Percentiles rank a stretch among this genome's conserved stretches.
These are phyloP conservation scores for Exserohilum rostratum DNA, from an alignment of 2,329 filamentous ascomycete species.

Conservation along the genomic window DNA sequence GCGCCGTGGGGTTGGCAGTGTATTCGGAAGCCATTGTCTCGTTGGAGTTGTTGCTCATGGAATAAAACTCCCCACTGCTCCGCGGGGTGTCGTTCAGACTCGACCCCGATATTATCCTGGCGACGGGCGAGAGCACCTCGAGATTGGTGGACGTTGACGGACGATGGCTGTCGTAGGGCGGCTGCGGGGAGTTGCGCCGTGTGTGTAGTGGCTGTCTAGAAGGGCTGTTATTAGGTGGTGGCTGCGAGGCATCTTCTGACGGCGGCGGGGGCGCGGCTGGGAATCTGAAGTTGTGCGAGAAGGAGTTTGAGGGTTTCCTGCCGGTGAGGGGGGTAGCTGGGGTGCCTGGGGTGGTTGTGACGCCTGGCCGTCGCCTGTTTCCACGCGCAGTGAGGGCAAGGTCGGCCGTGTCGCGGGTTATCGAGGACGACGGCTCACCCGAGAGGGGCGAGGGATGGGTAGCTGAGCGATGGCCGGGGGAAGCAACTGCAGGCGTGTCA, in stretches of 20 bases:
- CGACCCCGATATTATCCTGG: slow-evolving; percentile 76
- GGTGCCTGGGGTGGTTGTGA: slow-evolving; percentile 49
- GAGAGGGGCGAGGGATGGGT: slow-evolving; percentile 53
- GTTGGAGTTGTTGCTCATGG: slow-evolving; percentile 90
- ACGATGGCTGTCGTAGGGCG: slow-evolving; percentile 22
- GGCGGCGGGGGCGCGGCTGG: slow-evolving; percentile 51
- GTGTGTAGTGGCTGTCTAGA: slow-evolving; percentile 48
- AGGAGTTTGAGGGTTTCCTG: slow-evolving; percentile 50
- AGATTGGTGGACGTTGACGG: slow-evolving; percentile 50
- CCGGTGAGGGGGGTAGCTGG: slow-evolving; percentile 47
- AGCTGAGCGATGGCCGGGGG: slow-evolving; percentile 39
- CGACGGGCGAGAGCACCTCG: slow-evolving; percentile 66
- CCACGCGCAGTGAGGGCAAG: slow-evolving; percentile 40
- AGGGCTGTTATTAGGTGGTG: slow-evolving; percentile 37
- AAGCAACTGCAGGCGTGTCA: slow-evolving; percentile 35
- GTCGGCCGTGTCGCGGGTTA: slow-evolving; percentile 32
- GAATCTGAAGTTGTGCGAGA: slow-evolving; percentile 63
- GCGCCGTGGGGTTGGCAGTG: slow-evolving; percentile 56
- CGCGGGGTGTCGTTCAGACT: slow-evolving; percentile 79
- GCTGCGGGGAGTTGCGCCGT: slow-evolving; percentile 31
- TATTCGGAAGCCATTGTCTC: slow-evolving; percentile 94
- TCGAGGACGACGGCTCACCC: slow-evolving; percentile 47
- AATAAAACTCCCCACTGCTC: slow-evolving; percentile 94
- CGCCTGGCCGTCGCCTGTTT: slow-evolving; percentile 35
- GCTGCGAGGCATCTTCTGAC: slow-evolving; percentile 32